Evolutionary conservation across 1,139 yeast genomes (phyloP).

Genomic region (Hansenula lynferdii): DNA sequence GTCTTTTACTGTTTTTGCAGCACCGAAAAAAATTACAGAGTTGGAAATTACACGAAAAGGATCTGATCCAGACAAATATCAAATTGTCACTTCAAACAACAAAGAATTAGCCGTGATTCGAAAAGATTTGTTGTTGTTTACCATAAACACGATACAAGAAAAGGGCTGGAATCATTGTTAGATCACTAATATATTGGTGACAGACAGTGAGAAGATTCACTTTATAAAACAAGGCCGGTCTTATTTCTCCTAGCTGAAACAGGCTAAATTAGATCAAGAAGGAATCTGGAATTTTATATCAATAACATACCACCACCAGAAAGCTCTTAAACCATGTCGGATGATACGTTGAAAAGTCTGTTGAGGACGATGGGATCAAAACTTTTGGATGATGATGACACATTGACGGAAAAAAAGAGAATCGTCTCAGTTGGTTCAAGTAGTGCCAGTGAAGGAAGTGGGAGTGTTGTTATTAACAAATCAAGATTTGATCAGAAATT

Average conservation of each 20-base stretch:
- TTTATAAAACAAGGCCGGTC: no score
- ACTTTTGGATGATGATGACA: conserved; percentile 14
- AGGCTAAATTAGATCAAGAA: no score
- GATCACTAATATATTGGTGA: no score
- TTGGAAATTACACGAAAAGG: neutral
- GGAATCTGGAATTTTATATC: no score
- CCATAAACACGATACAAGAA: no score
- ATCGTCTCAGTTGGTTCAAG: conserved; percentile 14
- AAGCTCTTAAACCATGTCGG: conserved; percentile 11
- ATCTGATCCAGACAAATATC: neutral
- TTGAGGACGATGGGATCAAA: conserved; percentile 11
- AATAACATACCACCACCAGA: no score
- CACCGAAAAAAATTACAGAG: neutral
- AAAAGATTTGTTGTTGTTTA: conserved; percentile 1
- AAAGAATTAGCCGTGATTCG: no score
- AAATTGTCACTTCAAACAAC: conserved; percentile 4
- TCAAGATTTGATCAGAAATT: conserved; percentile 2
- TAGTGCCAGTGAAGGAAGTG: conserved; percentile 9
- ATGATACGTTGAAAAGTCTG: conserved; percentile 13
- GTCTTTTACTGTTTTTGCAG: no score
- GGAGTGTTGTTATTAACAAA: conserved; percentile 15
- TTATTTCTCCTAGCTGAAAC: no score
- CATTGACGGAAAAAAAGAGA: conserved; percentile 16
- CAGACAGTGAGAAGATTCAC: no score
- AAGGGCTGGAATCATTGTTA: no score